Conservation (phyloP, 1,139 yeast genomes). For the Kurtzmaniella natalensis region DNA sequence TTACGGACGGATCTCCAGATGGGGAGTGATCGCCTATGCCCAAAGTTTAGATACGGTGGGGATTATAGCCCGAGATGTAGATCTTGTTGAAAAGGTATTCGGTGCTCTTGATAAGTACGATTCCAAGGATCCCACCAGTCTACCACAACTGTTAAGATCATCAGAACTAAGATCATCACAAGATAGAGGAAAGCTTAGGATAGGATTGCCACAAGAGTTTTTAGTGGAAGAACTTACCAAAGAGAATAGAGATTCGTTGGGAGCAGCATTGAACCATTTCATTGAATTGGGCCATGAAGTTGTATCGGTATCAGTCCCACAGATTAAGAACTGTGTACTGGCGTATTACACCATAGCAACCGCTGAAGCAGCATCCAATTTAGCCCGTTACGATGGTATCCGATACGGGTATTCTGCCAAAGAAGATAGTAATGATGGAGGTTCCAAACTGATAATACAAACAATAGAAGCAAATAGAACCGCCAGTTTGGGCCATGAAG, state of each 20-base stretch:
- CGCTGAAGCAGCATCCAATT: constrained; percentile 91
- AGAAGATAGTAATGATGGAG: constrained; percentile 1
- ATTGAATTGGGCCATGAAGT: constrained; percentile 51
- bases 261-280: constrained; percentile 37
- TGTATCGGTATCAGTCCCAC: constrained; percentile 63
- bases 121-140: constrained; percentile 74
- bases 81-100: constrained; percentile 45
- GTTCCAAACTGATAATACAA: constrained; percentile 17
- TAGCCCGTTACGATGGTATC: constrained; percentile 86
- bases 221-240: constrained; percentile 51
- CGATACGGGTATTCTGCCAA: constrained; percentile 60
- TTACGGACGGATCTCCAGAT: constrained; percentile 84
- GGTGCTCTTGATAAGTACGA: constrained; percentile 57
- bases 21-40: constrained; percentile 92
- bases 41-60: constrained; percentile 96
- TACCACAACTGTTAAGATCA: constrained; percentile 24
- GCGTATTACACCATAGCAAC: constrained; percentile 86
- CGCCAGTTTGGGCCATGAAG: constrained; percentile 73
- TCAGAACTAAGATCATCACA: constrained; percentile 2
- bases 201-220: constrained; percentile 75
- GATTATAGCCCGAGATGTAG: constrained; percentile 52
- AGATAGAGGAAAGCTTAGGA: constrained; percentile 22
- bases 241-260: constrained; percentile 46
- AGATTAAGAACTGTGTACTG: constrained; percentile 64
- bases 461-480: constrained; percentile 43